Base-by-base conservation (phyloP, 2,329 filamentous ascomycete genomes). In the Hirsutella minnesotensis region DNA sequence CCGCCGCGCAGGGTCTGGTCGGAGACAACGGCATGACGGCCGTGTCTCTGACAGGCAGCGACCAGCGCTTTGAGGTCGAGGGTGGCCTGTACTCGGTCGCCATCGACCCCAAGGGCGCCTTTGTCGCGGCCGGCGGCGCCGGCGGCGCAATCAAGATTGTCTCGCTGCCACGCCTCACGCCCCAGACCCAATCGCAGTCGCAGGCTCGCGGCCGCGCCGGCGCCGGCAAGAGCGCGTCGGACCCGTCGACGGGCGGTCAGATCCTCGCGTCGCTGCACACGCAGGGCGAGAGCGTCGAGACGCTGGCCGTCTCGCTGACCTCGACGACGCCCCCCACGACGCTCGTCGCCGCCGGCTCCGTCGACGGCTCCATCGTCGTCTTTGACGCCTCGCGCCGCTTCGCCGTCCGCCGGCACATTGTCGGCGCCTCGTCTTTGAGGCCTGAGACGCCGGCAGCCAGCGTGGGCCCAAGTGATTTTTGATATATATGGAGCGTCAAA, bases 61-160 rank as follows among this genome's bases (percentile, higher is more conserved):
- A 98, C 64, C 86, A 94, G 67, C 81, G 92, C 38, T 98, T 98
- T 66, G 80, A 78, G 27, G 84, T 96, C 40, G 86, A 95, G 45
- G 92, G 90, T 20, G 92, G 92, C 1, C 70, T 98, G 2, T 96
- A 88, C 73, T 87, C 83, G 33, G 77, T 95, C 30, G 87, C 86
- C 16, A 70, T 95, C 49, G 83, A 90, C 5, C 88, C 89, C 0
- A 79, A 77, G 15, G 84, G 86, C 33, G 70, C 82, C 0, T 83
- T 94, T 49, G 79, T 88, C 1, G 90, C 86, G 0, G 86, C 87
- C 1, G 92, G 92, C 44, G 92, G 92, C 46, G 89, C 87, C 1
- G 86, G 82, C 44, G 92, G 92, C 22, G 75, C 85, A 47, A 83
- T 96, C 60, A 85, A 84, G 54, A 77, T 96, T 47, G 75, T 96